Evolutionary conservation across 257 asterid genomes (phyloP), one percentile per base, ranked within the genome.

Genomic region (Solanum habrochaites): DNA sequence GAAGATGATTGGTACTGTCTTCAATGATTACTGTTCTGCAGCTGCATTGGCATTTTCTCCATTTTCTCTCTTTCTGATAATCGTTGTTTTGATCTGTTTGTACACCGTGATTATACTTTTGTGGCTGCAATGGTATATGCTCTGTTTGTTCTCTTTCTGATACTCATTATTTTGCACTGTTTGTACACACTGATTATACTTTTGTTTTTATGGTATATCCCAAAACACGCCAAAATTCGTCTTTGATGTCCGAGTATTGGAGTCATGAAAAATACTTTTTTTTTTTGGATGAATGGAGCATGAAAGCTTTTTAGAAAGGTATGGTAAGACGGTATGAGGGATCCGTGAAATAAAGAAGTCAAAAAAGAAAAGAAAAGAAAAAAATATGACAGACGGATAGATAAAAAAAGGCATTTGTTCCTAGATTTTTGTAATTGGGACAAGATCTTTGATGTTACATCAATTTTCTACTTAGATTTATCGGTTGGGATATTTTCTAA

Each of bases 121-220:
- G 45, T 2, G 78, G 47, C 47, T 71, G 47, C 80, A 71, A 18
- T 71, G 45, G 25, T 35, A 71, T 32, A 16, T 71, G 11, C 73
- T 27, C 73, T 27, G 37, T 67, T 67, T 27, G 73, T 67, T 12
- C 72, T 66, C 39, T 6, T 67, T 67, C 11, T 67, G 39, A 67
- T 67, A 1, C 40, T 29, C 74, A 29, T 67, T 29, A 29, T 67
- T 67, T 73, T 73, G 18, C 31, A 39, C 49, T 72, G 14, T 72
- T 35, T 71, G 80, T 35, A 71, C 47, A 20, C 80, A 62, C 70
- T 62, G 70, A 62, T 62, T n/a, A 62, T 62, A 62, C 71, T 70
- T 72, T 37, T 29, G 74, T 67, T 67, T 21, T 67, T 14, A 14
- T 67, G 35, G 11, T 39, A 67, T 67, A 29, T 21, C 18, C 21